A percentile compares a stretch with the other conserved stretches of the same genome.
These are phyloP conservation scores for Colletotrichum sp. DNA, from an alignment of 2,329 filamentous ascomycete genomes.

Conservation along the genomic window DNA sequence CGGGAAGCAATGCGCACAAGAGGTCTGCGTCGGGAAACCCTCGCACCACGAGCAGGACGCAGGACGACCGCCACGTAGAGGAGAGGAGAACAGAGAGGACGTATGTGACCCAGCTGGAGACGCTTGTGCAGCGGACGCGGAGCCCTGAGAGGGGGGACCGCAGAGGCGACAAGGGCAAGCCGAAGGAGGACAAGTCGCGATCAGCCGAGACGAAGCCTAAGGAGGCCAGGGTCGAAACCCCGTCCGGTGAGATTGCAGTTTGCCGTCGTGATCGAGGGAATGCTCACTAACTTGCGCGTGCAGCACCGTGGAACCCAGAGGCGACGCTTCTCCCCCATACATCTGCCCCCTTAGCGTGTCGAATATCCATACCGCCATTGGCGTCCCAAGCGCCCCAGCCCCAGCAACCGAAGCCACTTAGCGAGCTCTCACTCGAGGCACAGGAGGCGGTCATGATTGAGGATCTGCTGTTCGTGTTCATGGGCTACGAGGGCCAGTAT, in stretches of 20 bases:
- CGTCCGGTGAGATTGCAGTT: slow-evolving; percentile 45
- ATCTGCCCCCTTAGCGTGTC: slow-evolving; percentile 73
- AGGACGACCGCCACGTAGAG: slow-evolving; percentile 49
- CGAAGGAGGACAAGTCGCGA: slow-evolving; percentile 43
- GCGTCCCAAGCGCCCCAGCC: slow-evolving; percentile 73
- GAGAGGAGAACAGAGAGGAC: slow-evolving; percentile 62
- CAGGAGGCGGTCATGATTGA: slow-evolving; percentile 90
- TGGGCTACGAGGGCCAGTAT: slow-evolving; percentile 99
- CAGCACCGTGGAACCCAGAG: slow-evolving; percentile 77
- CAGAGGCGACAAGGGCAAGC: slow-evolving; percentile 39
- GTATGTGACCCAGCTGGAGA: slow-evolving; percentile 67
- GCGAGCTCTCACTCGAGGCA: slow-evolving; percentile 74
- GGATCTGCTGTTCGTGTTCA: slow-evolving; percentile 92
- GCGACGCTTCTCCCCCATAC: slow-evolving; percentile 74
- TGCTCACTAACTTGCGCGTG: background rate
- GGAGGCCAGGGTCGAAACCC: slow-evolving; percentile 51
- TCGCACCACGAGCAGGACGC: slow-evolving; percentile 50
- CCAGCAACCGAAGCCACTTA: slow-evolving; percentile 71
- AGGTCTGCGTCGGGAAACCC: slow-evolving; percentile 63
- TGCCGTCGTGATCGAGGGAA: background rate
- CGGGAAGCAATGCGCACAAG: slow-evolving; percentile 52
- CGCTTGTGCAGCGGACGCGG: slow-evolving; percentile 60
- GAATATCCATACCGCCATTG: slow-evolving; percentile 70
- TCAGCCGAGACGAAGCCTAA: slow-evolving; percentile 48
- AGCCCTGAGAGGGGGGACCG: slow-evolving; percentile 63